Conservation (phyloP, 352 stramenopile species). For the Phytopythium kandeliae region DNA sequence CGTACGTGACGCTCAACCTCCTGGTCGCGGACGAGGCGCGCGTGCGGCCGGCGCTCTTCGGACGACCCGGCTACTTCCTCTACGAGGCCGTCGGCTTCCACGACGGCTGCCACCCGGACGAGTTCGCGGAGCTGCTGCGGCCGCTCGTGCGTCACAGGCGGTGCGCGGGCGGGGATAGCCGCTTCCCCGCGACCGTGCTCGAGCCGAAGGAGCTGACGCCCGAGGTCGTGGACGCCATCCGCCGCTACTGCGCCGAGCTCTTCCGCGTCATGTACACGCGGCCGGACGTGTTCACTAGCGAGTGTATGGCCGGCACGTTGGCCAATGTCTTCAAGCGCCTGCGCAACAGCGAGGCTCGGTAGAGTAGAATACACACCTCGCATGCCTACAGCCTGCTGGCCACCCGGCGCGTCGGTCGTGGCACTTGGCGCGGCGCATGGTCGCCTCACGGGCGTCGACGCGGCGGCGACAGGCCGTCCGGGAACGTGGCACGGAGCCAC, state of each 20-base stretch:
- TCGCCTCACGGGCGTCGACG: too few relatives aligned
- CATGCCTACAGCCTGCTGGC: too few relatives aligned
- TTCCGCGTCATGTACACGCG: constrained; percentile 5
- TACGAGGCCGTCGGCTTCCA: background rate
- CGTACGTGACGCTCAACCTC: constrained; percentile 1
- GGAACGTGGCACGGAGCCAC: background rate
- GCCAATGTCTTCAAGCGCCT: background rate
- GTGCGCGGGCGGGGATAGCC: background rate
- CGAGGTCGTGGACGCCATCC: background rate
- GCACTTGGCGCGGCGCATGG: too few relatives aligned
- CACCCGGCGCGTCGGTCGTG: background rate
- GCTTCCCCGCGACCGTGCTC: too few relatives aligned
- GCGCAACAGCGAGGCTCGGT: too few relatives aligned
- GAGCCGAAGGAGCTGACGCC: background rate
- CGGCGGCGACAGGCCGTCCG: background rate
- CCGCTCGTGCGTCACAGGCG: background rate
- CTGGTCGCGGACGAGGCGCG: constrained; percentile 1
- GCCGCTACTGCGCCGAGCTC: constrained; percentile 1
- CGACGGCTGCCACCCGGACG: background rate
- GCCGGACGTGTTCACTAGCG: background rate
- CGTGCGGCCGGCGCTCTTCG: background rate
- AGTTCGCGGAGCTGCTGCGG: background rate
- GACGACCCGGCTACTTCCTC: background rate
- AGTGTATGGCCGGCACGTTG: background rate
- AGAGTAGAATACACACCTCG: too few relatives aligned